phyloP scores from a whole-genome alignment of 1,139 yeast genomes.

The Suhomyces bokatorum region DNA sequence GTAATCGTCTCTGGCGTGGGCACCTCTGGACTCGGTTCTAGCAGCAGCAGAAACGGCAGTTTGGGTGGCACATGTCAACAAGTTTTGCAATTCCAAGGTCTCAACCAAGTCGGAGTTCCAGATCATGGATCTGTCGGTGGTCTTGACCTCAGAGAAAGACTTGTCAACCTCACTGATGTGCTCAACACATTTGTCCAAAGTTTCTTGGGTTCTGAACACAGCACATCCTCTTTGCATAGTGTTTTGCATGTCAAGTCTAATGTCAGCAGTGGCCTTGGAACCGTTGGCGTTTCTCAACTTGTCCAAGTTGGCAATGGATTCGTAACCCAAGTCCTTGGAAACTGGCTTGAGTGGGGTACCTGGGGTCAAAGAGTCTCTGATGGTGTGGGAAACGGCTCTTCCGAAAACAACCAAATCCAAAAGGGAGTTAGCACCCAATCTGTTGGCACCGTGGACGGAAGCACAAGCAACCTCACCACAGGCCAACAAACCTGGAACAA shows the following conservation, averaged over 20 bases:
- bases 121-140: constrained; percentile 95
- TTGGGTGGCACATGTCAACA: constrained; percentile 96
- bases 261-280: constrained; percentile 76
- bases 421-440: constrained; percentile 98
- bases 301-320: constrained; percentile 89
- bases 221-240: constrained; percentile 97
- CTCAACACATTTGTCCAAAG: constrained; percentile 88
- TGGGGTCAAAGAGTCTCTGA: constrained; percentile 81
- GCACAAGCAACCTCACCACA: constrained; percentile 99
- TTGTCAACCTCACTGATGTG: constrained; percentile 76
- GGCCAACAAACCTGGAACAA: constrained; percentile 92
- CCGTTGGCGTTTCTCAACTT: constrained; percentile 84
- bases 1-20: constrained; percentile 98
- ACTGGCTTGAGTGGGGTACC: constrained; percentile 77
- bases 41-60: constrained; percentile 94
- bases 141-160: constrained; percentile 66
- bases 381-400: constrained; percentile 95
- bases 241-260: constrained; percentile 90
- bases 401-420: constrained; percentile 97
- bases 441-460: constrained; percentile 98
- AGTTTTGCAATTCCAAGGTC: constrained; percentile 93
- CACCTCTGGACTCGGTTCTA: constrained; percentile 98
- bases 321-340: constrained; percentile 84
- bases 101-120: constrained; percentile 98
- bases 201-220: constrained; percentile 92